Evolutionary conservation across 2,329 filamentous ascomycete genomes (phyloP).

Genomic region (Onygenales sp.): DNA sequence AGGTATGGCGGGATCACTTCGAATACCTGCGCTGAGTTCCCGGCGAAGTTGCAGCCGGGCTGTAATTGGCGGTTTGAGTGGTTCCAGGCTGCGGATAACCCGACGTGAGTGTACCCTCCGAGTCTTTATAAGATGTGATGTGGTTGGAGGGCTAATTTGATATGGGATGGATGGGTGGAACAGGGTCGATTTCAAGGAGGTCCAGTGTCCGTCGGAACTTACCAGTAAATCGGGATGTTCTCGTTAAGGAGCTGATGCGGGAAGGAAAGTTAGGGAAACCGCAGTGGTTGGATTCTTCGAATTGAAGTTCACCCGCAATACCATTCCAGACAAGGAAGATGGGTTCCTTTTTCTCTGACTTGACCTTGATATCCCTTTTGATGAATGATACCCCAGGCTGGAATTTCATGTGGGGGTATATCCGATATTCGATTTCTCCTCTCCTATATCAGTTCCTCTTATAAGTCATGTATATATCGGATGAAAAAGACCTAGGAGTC

Average conservation of each 20-base stretch:
- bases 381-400: too few species aligned
- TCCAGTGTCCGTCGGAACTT: slow-evolving; percentile 45
- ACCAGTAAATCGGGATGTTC: slow-evolving; percentile 36
- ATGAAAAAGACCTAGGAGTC: too few species aligned
- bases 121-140: not conserved
- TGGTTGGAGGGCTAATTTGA: too few species aligned
- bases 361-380: too few species aligned
- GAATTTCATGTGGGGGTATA: too few species aligned
- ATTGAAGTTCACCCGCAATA: not conserved
- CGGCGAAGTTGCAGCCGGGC: slow-evolving; percentile 44
- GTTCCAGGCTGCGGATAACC: slow-evolving; percentile 52
- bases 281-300: too few species aligned
- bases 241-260: not conserved
- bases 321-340: not conserved
- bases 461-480: too few species aligned
- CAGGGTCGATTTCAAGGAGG: slow-evolving; percentile 28
- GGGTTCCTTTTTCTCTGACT: too few species aligned
- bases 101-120: slow-evolving; percentile 16
- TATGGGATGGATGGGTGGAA: not conserved
- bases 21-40: slow-evolving; percentile 44
- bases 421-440: too few species aligned
- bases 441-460: too few species aligned
- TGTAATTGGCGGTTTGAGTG: slow-evolving; percentile 58
- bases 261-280: too few species aligned
- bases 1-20: slow-evolving; percentile 50